A percentile compares a stretch with the other conserved stretches of the same genome.
Conservation (phyloP, 2,329 filamentous ascomycete species). For the Coniochaeta sp. region DNA sequence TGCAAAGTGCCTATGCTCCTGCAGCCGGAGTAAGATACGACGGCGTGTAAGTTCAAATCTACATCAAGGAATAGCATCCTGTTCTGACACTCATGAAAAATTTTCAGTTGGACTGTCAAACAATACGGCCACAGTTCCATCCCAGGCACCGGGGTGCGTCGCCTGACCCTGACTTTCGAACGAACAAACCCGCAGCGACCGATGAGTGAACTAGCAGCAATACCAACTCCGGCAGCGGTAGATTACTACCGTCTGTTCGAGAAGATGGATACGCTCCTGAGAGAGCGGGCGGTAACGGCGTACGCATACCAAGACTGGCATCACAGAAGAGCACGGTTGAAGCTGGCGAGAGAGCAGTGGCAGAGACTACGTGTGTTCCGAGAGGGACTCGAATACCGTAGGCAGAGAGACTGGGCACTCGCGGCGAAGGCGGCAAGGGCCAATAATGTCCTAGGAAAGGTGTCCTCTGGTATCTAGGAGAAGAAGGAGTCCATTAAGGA, state of each 20-base stretch:
- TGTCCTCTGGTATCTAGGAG: neutral
- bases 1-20: slow-evolving; percentile 45
- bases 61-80: neutral
- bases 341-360: slow-evolving; percentile 14
- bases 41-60: slow-evolving; percentile 37
- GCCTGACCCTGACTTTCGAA: slow-evolving; percentile 38
- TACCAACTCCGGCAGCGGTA: slow-evolving; percentile 45
- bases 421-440: slow-evolving; percentile 5
- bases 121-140: slow-evolving; percentile 32
- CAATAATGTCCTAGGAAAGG: slow-evolving; percentile 2
- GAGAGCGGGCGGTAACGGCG: neutral
- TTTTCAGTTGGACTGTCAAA: slow-evolving; percentile 37
- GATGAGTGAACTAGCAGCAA: slow-evolving; percentile 31
- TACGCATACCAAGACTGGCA: neutral
- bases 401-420: neutral
- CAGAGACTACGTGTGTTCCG: slow-evolving; percentile 29
- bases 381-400: slow-evolving; percentile 3
- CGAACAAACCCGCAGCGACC: slow-evolving; percentile 31
- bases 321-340: slow-evolving; percentile 24
- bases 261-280: slow-evolving; percentile 27
- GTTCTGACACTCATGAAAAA: neutral
- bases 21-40: slow-evolving; percentile 47
- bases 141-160: slow-evolving; percentile 32
- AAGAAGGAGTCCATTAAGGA: neutral
- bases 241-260: slow-evolving; percentile 49